Conservation (phyloP, 2,329 filamentous ascomycete species). For the Neofusicoccum laricinum region DNA sequence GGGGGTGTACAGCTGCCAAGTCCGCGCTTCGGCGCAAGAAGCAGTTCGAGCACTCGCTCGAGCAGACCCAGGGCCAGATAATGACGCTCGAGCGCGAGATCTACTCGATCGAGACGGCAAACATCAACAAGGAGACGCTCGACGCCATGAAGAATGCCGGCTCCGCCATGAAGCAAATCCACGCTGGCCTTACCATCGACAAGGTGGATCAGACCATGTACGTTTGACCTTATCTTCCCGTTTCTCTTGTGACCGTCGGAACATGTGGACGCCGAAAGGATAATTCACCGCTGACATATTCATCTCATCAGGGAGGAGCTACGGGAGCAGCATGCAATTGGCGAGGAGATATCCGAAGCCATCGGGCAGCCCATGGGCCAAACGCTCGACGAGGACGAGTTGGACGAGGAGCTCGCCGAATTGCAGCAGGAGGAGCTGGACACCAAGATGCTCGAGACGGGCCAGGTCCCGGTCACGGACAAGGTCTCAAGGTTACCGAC, state of each 20-base stretch:
- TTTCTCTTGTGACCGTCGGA: neutral
- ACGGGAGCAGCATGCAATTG: slow-evolving; percentile 86
- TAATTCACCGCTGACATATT: neutral
- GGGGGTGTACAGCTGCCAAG: slow-evolving; percentile 69
- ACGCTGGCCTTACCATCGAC: slow-evolving; percentile 84
- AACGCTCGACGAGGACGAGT: slow-evolving; percentile 79
- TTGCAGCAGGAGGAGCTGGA: slow-evolving; percentile 92
- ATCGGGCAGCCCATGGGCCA: slow-evolving; percentile 70
- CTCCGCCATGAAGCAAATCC: slow-evolving; percentile 88
- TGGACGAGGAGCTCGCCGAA: slow-evolving; percentile 80
- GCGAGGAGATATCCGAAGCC: slow-evolving; percentile 85
- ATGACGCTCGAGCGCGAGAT: slow-evolving; percentile 92
- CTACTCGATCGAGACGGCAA: slow-evolving; percentile 93
- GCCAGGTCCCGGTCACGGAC: slow-evolving; percentile 77
- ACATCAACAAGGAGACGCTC: slow-evolving; percentile 97
- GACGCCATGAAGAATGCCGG: slow-evolving; percentile 88
- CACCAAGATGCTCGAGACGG: slow-evolving; percentile 88
- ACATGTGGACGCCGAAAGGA: too few species aligned
- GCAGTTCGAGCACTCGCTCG: slow-evolving; percentile 83
- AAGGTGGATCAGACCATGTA: slow-evolving; percentile 96
- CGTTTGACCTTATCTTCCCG: slow-evolving; percentile 34
- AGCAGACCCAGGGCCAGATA: slow-evolving; percentile 88
- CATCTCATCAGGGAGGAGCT: slow-evolving; percentile 71
- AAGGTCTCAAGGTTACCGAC: slow-evolving; percentile 73
- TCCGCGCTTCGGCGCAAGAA: slow-evolving; percentile 92